These are phyloP conservation scores for Sophora flavescens DNA, from an alignment of 306 rosid genomes.

Conservation along the genomic window DNA sequence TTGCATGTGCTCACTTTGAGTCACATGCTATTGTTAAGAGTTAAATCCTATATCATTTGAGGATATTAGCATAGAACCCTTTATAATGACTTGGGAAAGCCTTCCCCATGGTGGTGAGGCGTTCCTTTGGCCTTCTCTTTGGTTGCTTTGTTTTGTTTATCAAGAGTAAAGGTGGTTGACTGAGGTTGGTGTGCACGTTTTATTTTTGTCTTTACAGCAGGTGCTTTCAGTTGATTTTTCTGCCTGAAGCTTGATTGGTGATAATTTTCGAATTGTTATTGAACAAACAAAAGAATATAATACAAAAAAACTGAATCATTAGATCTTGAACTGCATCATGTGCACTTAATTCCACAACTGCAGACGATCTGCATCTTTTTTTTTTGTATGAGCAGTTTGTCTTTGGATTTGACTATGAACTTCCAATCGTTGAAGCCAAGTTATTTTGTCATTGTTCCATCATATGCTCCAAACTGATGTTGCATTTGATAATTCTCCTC, in stretches of 20 bases:
- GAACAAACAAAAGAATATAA: neutral
- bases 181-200: neutral
- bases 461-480: conserved; percentile 2
- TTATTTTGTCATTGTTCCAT: conserved; percentile 9
- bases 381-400: conserved; percentile 14
- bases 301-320: neutral
- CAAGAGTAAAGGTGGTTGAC: conserved; percentile 24
- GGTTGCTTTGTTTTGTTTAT: conserved; percentile 36
- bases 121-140: conserved; percentile 17
- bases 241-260: conserved; percentile 2
- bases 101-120: neutral
- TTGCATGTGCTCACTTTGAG: neutral
- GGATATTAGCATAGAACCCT: neutral
- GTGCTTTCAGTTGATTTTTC: conserved; percentile 23
- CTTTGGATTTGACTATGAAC: neutral
- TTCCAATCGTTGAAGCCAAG: conserved; percentile 26
- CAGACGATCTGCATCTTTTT: neutral
- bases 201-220: neutral
- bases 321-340: neutral
- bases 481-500: neutral
- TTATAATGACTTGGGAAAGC: neutral
- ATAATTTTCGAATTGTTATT: neutral
- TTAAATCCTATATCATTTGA: neutral
- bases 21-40: neutral
- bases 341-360: neutral